These are phyloP conservation scores for Oryza coarctata DNA, from an alignment of 176 grass and related monocot genomes.

Conservation along the genomic window DNA sequence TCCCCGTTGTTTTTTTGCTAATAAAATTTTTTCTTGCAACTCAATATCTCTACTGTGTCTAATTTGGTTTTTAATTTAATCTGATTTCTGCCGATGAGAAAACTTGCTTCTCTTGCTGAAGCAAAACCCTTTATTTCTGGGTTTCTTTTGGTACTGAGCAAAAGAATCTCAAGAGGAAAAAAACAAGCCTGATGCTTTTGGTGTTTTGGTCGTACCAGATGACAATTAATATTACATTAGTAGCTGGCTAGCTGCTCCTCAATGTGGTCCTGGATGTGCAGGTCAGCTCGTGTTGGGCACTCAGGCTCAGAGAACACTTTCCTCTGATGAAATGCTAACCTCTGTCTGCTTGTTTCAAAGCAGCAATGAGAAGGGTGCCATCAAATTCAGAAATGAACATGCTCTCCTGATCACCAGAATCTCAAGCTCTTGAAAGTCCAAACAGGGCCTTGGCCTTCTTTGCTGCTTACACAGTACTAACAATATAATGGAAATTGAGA, in stretches of 20 bases:
- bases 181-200: neutral
- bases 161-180: neutral
- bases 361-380: neutral
- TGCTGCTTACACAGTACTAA: neutral
- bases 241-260: neutral
- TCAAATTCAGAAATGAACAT: neutral
- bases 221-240: conserved; percentile 11
- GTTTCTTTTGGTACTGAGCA: neutral
- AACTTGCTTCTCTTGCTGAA: neutral
- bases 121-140: neutral
- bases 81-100: neutral
- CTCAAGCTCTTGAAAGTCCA: too few species aligned
- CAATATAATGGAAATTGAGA: neutral
- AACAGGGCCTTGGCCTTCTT: too few species aligned
- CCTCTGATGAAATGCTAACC: neutral
- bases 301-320: neutral
- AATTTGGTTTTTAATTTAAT: neutral
- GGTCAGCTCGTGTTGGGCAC: neutral
- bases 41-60: neutral
- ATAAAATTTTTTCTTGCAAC: neutral
- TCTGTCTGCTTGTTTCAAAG: neutral
- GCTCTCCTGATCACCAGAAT: too few species aligned
- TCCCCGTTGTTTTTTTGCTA: neutral
- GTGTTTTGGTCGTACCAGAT: conserved; percentile 23
- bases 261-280: conserved; percentile 2